Evolutionary conservation across 345 rosid genomes (phyloP).

Genomic region (Gossypioides kirkii): DNA sequence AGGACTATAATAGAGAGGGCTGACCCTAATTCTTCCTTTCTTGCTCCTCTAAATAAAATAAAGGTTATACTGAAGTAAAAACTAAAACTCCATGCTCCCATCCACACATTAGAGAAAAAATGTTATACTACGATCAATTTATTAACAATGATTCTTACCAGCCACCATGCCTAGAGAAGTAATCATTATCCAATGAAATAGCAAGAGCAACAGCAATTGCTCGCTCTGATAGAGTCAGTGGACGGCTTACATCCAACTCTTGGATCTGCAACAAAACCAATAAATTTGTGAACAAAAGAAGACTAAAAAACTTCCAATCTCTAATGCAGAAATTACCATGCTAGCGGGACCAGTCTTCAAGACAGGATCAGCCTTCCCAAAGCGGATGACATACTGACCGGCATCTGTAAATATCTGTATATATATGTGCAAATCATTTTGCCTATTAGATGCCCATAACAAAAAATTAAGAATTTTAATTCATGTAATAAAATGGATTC

Average conservation of each 20-base stretch:
- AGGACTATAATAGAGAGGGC: too few relatives aligned
- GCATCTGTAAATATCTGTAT: constrained; percentile 91
- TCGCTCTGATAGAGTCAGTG: constrained; percentile 73
- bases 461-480: background rate
- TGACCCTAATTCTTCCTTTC: background rate
- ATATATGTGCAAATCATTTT: constrained; percentile 1
- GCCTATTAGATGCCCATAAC: background rate
- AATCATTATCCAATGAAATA: constrained; percentile 88
- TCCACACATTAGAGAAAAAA: background rate
- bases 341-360: constrained; percentile 52
- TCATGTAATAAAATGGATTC: background rate
- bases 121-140: background rate
- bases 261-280: constrained; percentile 46
- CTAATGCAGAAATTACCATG: constrained; percentile 32
- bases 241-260: constrained; percentile 69
- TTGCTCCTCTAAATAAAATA: background rate
- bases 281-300: background rate
- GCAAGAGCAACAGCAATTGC: constrained; percentile 82
- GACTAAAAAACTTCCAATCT: background rate
- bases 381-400: constrained; percentile 91
- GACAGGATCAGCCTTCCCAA: constrained; percentile 66
- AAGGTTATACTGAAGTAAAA: too few relatives aligned
- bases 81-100: background rate
- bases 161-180: constrained; percentile 94
- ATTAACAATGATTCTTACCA: constrained; percentile 38